Evolutionary conservation across 2,329 filamentous ascomycete genomes (phyloP), one percentile per base, ranked within the genome.

Genomic region (Graphilbum fragrans): DNA sequence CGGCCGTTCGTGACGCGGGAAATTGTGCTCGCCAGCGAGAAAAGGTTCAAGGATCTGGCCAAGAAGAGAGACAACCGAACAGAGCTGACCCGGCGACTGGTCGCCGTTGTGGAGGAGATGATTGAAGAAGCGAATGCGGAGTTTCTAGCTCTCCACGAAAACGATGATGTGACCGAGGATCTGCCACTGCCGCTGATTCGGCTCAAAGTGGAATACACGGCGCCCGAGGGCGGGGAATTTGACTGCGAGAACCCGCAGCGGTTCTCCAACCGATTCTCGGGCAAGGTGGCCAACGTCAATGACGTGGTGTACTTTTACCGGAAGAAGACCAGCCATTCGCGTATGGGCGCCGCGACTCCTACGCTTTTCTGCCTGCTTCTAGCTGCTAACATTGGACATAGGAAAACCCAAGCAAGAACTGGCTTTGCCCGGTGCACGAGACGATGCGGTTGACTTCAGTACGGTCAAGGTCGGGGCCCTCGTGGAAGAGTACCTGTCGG

Each of bases 181-280:
- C 62, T 75, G 2, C 90, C 90, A 0, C 64, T 92, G 27, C 92
- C 92, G 0, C 70, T 98, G 1, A 80, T 98, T 32, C 78, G 92
- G 18, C 72, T 98, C 16, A 86, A 88, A 46, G 88, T 98, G 1
- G 92, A 98, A 54, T 92, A 86, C 49, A 83, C 85, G 0, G 79
- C 87, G 0, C 82, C 82, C 0, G 86, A 93, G 35, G 87, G 86
- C 4, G 84, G 86, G 14, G 76, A 78, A 29, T 98, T 86, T 53
- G 85, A 96, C 50, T 81, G 83, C 48, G 92, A 96, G 58, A 98
- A 98, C 46, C 88, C 92, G 0, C 92, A 96, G 57, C 79, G 92
- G 9, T 95, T 96, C 54, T 96, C 90, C 0, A 94, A 94, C 56
- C 76, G 87, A 3, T 98, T 96, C 51, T 72, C 82, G 1, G 82